Evolutionary conservation across 1,139 yeast species (phyloP).

Genomic region (Geotrichum europaeum): DNA sequence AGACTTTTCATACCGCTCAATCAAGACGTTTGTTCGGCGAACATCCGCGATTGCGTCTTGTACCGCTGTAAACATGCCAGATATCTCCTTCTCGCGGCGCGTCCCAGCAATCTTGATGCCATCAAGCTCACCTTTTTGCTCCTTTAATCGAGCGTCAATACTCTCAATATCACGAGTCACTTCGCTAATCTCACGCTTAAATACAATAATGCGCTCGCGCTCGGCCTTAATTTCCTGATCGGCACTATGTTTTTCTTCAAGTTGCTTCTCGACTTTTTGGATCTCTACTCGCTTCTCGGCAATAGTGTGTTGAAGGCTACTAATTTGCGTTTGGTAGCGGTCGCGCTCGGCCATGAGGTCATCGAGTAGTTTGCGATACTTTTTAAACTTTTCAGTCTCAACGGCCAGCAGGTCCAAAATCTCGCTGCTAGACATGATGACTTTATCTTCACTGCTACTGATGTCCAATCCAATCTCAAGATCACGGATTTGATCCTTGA

Average conservation of each 20-base stretch:
- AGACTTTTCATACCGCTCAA: slow-evolving; percentile 19
- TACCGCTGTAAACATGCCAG: slow-evolving; percentile 16
- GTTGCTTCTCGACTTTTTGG: slow-evolving; percentile 36
- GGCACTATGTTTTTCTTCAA: slow-evolving; percentile 26
- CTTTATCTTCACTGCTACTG: slow-evolving; percentile 3
- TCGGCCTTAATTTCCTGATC: slow-evolving; percentile 29
- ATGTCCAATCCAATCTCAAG: slow-evolving; percentile 35
- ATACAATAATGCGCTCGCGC: slow-evolving; percentile 21
- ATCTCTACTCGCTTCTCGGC: slow-evolving; percentile 54
- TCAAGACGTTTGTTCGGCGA: slow-evolving; percentile 12
- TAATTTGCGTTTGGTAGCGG: slow-evolving; percentile 42
- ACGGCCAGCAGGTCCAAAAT: slow-evolving; percentile 47
- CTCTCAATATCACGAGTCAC: slow-evolving; percentile 15
- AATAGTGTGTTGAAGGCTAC: slow-evolving; percentile 46
- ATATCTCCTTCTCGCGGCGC: slow-evolving; percentile 18
- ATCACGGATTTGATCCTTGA: slow-evolving; percentile 22
- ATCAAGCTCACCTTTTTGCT: slow-evolving; percentile 19
- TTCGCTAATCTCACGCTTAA: slow-evolving; percentile 15
- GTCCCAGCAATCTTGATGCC: slow-evolving; percentile 19
- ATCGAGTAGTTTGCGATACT: slow-evolving; percentile 42
- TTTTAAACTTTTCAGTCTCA: slow-evolving; percentile 42
- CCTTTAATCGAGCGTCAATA: slow-evolving; percentile 15
- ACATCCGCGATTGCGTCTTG: slow-evolving; percentile 18
- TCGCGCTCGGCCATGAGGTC: slow-evolving; percentile 48
- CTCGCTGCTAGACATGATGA: slow-evolving; percentile 41